These are phyloP conservation scores for Phlegmacium glaucopus DNA, from an alignment of 768 basidiomycete genomes.

Conservation along the genomic window DNA sequence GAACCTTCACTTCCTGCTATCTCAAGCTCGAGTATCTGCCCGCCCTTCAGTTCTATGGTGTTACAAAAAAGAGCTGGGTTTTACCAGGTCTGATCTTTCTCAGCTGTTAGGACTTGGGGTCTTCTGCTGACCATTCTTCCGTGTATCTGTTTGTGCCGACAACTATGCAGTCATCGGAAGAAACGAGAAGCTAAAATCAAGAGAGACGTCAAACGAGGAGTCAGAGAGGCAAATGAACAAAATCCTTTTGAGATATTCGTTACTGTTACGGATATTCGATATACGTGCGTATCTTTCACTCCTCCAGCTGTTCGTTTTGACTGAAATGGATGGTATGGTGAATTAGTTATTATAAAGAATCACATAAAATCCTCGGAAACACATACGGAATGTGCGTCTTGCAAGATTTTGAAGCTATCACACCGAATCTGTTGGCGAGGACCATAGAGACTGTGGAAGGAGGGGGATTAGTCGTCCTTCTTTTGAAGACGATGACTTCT, in stretches of 20 bases:
- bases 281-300: constrained; percentile 60
- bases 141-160: constrained; percentile 24
- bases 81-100: constrained; percentile 62
- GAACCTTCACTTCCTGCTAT: constrained; percentile 92
- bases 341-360: constrained; percentile 92
- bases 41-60: constrained; percentile 95
- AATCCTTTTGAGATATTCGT: constrained; percentile 98
- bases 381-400: constrained; percentile 97
- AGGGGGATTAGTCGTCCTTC: constrained; percentile 82
- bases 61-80: constrained; percentile 98
- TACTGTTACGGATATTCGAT: constrained; percentile 97
- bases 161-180: constrained; percentile 85
- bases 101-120: background rate
- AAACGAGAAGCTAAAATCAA: constrained; percentile 97
- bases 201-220: constrained; percentile 90
- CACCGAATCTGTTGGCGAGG: constrained; percentile 92
- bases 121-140: background rate
- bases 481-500: constrained; percentile 94
- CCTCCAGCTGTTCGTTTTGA: constrained; percentile 1
- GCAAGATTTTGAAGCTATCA: constrained; percentile 98
- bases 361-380: constrained; percentile 93
- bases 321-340: background rate
- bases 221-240: constrained; percentile 92
- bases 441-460: constrained; percentile 99
- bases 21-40: constrained; percentile 85